Base-by-base conservation (phyloP, 2,329 filamentous ascomycete genomes). In the Trichoderma sp. region DNA sequence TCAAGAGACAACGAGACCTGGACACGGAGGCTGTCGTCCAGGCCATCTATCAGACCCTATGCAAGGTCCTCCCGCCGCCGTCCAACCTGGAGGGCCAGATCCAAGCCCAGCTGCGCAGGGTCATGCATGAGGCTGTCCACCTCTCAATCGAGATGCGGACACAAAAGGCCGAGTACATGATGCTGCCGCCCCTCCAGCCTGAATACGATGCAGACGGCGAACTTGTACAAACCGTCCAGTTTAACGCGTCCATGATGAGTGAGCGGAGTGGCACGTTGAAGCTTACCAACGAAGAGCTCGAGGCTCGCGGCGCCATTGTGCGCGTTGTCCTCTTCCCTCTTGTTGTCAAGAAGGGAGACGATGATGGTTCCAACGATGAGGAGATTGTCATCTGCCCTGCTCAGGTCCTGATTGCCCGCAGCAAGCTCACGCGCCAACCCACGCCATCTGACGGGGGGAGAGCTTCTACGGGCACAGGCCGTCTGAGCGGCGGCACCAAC, bases 21-120 rank as follows among this genome's bases (percentile, higher is more conserved):
- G 96, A 99, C 80, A 97, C 94, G 4, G 94, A 98, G 81, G 94
- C 94, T 37, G 95, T 99, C n/a, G 92, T 96, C 34, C 89, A 96
- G 75, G 94, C 81, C 69, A 77, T 99, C 74, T 92, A 96, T 79
- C 88, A 90, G 78, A 95, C 93, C 0, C 84, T 99, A 28, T 91
- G 90, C 70, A 89, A 89, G 72, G 90, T 99, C 73, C 87, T 99
- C 18, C 94, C 95, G 11, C 96, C 96, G 13, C 95, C 96, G 6
- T 86, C 88, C 65, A 89, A 96, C 74, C 84, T 95, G 68, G 91
- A 96, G 80, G 82, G 85, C 51, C 92, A 96, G 77, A 92, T 97
- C 58, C 87, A 94, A 74, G 88, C 92, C 39, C 94, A 95, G 72
- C 86, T 99, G 66, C 91, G 91, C 75, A 93, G 92, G 74, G 94